Conservation (phyloP, 1,284 basidiomycete genomes). For the Binderoboletus segoi region DNA sequence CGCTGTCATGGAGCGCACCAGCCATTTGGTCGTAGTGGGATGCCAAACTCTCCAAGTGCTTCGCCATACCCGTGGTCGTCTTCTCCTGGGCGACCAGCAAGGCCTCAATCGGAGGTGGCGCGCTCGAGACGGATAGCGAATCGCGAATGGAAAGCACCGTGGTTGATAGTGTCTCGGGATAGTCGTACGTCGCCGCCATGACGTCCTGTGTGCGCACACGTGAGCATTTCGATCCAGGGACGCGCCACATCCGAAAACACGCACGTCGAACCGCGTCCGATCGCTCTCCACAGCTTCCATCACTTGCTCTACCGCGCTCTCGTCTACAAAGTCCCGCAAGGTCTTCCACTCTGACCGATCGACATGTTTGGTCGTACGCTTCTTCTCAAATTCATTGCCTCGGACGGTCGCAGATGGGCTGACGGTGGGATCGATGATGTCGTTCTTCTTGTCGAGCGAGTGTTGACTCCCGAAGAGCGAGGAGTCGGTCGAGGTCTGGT, state of each 20-base stretch:
- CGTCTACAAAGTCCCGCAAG: constrained; percentile 79
- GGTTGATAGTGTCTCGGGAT: constrained; percentile 59
- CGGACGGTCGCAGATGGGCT: constrained; percentile 56
- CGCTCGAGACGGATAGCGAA: constrained; percentile 47
- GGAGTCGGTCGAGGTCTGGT: constrained; percentile 63
- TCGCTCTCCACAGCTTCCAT: constrained; percentile 72
- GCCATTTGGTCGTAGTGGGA: constrained; percentile 77
- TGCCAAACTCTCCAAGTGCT: constrained; percentile 67
- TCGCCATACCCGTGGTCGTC: constrained; percentile 65
- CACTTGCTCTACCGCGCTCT: constrained; percentile 73
- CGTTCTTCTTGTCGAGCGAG: constrained; percentile 48
- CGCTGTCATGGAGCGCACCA: constrained; percentile 61
- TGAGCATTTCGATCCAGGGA: background rate
- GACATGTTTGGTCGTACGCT: constrained; percentile 32
- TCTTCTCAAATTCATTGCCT: constrained; percentile 28
- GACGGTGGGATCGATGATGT: constrained; percentile 29
- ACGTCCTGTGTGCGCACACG: constrained; percentile 49
- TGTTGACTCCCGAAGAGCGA: constrained; percentile 76
- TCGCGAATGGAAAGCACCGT: constrained; percentile 57
- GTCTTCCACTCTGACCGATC: constrained; percentile 76
- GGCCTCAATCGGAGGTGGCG: constrained; percentile 46
- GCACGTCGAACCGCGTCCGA: constrained; percentile 63
- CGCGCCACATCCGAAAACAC: constrained; percentile 32
- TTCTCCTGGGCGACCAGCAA: constrained; percentile 58
- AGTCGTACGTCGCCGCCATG: constrained; percentile 61